phyloP scores from a whole-genome alignment of 148 eudicot species.

The Dianthus caryophyllus region DNA sequence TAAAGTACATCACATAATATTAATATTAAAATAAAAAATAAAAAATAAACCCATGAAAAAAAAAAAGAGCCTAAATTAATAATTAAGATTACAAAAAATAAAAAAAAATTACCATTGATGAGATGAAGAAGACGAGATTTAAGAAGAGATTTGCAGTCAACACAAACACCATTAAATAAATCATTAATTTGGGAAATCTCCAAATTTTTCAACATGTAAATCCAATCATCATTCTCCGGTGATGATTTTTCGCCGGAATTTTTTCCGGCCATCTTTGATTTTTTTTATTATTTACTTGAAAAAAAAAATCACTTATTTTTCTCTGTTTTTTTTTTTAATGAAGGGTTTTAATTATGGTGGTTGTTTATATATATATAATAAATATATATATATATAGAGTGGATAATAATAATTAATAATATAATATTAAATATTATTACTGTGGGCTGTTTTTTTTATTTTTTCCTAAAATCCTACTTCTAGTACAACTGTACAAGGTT shows the following conservation, averaged over 20 bases:
- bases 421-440: too few relatives aligned
- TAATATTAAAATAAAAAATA: not conserved
- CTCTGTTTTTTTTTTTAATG: not conserved
- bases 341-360: not conserved
- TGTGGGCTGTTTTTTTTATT: too few relatives aligned
- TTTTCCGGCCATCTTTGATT: constrained; percentile 9
- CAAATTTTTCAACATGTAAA: constrained; percentile 16
- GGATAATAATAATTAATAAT: too few relatives aligned
- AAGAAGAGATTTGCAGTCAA: constrained; percentile 21
- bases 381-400: too few relatives aligned
- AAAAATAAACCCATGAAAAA: not conserved
- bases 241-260: constrained; percentile 1
- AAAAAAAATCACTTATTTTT: not conserved
- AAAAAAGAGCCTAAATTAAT: not conserved
- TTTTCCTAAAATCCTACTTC: not conserved
- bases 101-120: constrained; percentile 16
- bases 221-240: constrained; percentile 21
- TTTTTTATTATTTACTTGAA: not conserved
- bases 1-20: not conserved
- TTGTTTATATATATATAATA: not conserved
- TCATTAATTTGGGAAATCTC: constrained; percentile 24
- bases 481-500: too few relatives aligned
- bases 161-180: constrained; percentile 27
- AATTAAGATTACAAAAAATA: not conserved
- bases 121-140: constrained; percentile 21